Evolutionary conservation across 306 rosid genomes (phyloP).

Genomic region (Dalbergia cochinchinensis): DNA sequence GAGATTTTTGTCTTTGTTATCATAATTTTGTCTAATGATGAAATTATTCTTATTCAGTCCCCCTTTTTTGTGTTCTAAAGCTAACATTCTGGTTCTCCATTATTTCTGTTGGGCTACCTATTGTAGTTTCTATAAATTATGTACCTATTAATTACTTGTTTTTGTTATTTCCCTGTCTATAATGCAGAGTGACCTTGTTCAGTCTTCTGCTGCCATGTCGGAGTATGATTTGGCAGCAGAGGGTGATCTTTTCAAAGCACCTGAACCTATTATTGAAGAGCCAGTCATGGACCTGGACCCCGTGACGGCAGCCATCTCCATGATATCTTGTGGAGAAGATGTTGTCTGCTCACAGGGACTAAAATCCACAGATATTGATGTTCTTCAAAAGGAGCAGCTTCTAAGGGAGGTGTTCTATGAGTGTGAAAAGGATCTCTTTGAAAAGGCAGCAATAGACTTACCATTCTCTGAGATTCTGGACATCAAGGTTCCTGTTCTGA

Average conservation of each 20-base stretch:
- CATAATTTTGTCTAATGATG: conserved; percentile 1
- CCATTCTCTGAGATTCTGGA: conserved; percentile 71
- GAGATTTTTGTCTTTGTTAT: neutral
- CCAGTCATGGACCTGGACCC: conserved; percentile 64
- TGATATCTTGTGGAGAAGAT: conserved; percentile 83
- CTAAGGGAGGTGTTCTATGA: conserved; percentile 82
- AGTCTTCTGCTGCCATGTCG: conserved; percentile 66
- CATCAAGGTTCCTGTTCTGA: conserved; percentile 65
- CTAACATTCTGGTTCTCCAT: conserved; percentile 6
- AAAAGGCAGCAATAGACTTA: conserved; percentile 67
- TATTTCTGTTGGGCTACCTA: conserved; percentile 14
- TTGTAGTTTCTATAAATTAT: neutral
- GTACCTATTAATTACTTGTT: conserved; percentile 11
- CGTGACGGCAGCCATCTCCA: conserved; percentile 75
- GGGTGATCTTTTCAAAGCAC: conserved; percentile 97
- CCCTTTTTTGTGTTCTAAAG: conserved; percentile 17
- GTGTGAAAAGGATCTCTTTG: conserved; percentile 79
- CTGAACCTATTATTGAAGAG: conserved; percentile 85
- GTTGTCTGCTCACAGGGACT: conserved; percentile 73
- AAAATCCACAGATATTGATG: conserved; percentile 73
- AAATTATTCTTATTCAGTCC: neutral
- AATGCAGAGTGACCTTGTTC: conserved; percentile 69
- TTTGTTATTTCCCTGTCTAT: conserved; percentile 11
- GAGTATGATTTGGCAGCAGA: conserved; percentile 92
- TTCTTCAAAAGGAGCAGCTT: conserved; percentile 86